Base-by-base conservation (phyloP, 768 basidiomycete genomes). In the Kwoniella sp. region DNA sequence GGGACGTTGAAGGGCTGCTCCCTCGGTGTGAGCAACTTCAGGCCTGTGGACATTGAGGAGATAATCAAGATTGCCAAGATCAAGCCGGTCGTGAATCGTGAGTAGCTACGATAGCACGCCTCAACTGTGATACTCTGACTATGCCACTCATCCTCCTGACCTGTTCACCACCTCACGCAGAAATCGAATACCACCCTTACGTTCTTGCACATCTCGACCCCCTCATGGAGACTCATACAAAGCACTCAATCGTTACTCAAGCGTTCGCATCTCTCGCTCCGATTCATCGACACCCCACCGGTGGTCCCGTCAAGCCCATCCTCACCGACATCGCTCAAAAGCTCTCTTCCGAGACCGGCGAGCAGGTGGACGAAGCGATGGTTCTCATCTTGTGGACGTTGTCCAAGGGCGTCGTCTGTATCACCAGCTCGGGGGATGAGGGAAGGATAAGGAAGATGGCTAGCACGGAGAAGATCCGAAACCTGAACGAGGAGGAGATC, bases 1-100 rank as follows among this genome's bases (percentile, higher is more conserved):
- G 67, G 60, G 24, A 68, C 67, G n/a, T 56, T 60, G 37, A 54
- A 61, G 37, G 61, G 55, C 8, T 57, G 47, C 40, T 60, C 63
- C 7, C 55, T 77, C 19, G 70, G 71, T 7, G 71, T 79, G 7
- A 71, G 69, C 60, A 79, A 79, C 67, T 79, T 77, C 64, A 65
- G 73, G 10, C 71, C 70, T 25, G 65, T 69, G 27, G 78, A 78
- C 55, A 52, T 73, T n/a, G 64, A 79, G 49, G 73, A 63, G 64
- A 51, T 79, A 2, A 36, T 78, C 49, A 29, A 60, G 40, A 63
- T 57, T 19, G 69, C 63, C n/a, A 71, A 70, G 67, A 67, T 76
- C 70, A 74, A 73, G 60, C 79, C 79, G 4, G 75, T 76, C 44
- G 68, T 73, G 22, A 77, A 80, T 66, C 79, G 70, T 75, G 55